Percentiles rank a stretch among this genome's conserved stretches.
These are phyloP conservation scores for Apiospora koreana DNA, from an alignment of 2,329 filamentous ascomycete genomes.

Conservation along the genomic window DNA sequence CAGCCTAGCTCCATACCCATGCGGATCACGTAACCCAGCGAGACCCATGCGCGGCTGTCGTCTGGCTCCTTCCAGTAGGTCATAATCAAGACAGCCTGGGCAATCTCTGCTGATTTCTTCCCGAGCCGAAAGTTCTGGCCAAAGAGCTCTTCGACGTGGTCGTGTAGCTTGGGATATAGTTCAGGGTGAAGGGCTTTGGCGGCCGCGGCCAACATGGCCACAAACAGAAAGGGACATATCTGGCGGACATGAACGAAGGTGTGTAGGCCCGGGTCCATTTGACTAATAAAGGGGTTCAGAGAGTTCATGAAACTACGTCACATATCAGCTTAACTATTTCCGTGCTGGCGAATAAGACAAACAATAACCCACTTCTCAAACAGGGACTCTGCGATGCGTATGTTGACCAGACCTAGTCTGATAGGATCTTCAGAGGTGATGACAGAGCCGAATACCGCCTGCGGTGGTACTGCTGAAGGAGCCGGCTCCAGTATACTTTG, in stretches of 20 bases:
- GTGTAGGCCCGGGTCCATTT: conserved; percentile 39
- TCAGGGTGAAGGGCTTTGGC: conserved; percentile 38
- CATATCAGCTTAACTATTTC: neutral
- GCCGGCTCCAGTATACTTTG: conserved; percentile 27
- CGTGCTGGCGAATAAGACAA: neutral
- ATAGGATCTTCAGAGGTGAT: conserved; percentile 29
- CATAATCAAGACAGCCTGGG: conserved; percentile 39
- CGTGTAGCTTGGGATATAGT: conserved; percentile 29
- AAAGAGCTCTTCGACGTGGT: conserved; percentile 33
- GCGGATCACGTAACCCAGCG: conserved; percentile 40
- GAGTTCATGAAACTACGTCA: conserved; percentile 36
- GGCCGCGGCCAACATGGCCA: too few relatives aligned
- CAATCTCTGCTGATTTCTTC: conserved; percentile 38
- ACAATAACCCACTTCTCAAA: conserved; percentile 27
- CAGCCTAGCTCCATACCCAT: conserved; percentile 42
- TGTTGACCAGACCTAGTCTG: conserved; percentile 26
- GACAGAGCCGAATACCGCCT: neutral
- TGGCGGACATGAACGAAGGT: conserved; percentile 39
- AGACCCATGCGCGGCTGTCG: conserved; percentile 40
- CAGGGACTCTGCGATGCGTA: conserved; percentile 29
- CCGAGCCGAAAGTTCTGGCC: conserved; percentile 32
- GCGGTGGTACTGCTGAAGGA: neutral
- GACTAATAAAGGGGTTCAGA: conserved; percentile 42
- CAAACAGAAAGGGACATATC: too few relatives aligned
- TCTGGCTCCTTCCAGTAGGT: conserved; percentile 45